Percentiles rank a stretch among this genome's conserved stretches.
Evolutionary conservation across 495 filamentous ascomycete genomes (phyloP).

Genomic region (Trichoderma parareesei): DNA sequence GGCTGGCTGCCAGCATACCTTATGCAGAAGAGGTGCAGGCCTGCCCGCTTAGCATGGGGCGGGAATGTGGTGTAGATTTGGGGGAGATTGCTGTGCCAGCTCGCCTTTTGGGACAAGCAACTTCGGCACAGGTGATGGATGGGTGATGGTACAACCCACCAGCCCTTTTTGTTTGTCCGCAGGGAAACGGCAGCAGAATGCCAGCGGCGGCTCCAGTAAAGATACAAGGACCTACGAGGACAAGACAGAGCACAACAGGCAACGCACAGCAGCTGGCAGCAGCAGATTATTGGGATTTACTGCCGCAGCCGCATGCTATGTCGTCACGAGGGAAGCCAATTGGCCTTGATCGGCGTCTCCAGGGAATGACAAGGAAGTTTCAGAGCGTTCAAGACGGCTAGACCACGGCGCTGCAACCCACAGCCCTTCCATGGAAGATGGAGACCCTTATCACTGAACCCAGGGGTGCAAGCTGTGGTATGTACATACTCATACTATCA

Average conservation of each 20-base stretch:
- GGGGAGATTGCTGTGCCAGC: not conserved
- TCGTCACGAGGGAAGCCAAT: constrained; percentile 7
- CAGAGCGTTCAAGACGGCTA: constrained; percentile 7
- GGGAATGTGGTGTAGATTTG: not conserved
- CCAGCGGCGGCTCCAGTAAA: not conserved
- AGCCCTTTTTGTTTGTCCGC: not conserved
- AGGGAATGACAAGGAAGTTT: constrained; percentile 9
- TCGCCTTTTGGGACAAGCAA: not conserved
- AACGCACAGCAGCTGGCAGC: no score
- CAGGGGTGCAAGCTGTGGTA: constrained; percentile 1
- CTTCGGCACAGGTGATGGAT: not conserved
- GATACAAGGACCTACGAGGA: no score
- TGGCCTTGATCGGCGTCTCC: constrained; percentile 4
- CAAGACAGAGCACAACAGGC: no score
- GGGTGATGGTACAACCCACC: no score
- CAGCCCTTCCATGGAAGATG: not conserved
- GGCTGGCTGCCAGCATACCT: not conserved
- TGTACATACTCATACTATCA: not conserved
- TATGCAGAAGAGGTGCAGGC: not conserved
- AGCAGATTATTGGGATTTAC: not conserved
- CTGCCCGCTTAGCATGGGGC: not conserved
- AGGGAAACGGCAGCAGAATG: not conserved
- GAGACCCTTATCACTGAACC: constrained; percentile 5
- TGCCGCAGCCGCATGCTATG: not conserved
- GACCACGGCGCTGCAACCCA: not conserved